Conservation (phyloP, 495 filamentous ascomycete species). For the Aspergillus sclerotiicarbonarius region DNA sequence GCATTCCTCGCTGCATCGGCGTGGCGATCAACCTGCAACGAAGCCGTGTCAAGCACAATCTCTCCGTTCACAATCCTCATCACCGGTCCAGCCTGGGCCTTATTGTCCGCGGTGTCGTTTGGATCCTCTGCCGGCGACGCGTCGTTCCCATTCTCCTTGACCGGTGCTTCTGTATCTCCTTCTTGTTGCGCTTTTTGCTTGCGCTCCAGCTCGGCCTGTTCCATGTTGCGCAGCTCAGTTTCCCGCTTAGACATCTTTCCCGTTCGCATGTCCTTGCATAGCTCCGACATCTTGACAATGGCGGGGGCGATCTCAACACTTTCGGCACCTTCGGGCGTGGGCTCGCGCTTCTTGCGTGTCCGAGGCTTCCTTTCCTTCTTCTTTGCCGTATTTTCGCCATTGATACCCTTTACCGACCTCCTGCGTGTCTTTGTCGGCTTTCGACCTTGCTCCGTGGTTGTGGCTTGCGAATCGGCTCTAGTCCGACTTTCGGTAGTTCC, state of each 20-base stretch:
- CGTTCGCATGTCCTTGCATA: slow-evolving; percentile 71
- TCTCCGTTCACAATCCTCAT: slow-evolving; percentile 79
- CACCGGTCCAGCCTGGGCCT: slow-evolving; percentile 44
- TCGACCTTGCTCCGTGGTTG: slow-evolving; percentile 4
- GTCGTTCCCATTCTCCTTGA: slow-evolving; percentile 31
- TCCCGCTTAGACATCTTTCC: slow-evolving; percentile 80
- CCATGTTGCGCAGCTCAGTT: slow-evolving; percentile 52
- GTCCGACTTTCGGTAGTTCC: slow-evolving; percentile 20
- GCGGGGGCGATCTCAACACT: slow-evolving; percentile 63
- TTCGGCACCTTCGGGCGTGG: slow-evolving; percentile 79
- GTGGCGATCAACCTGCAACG: slow-evolving; percentile 76
- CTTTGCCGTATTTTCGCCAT: slow-evolving; percentile 20
- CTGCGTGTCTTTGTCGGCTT: slow-evolving; percentile 27
- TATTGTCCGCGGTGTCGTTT: slow-evolving; percentile 22
- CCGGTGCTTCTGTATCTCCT: slow-evolving; percentile 25
- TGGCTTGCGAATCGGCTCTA: slow-evolving; percentile 14
- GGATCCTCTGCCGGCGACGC: slow-evolving; percentile 15
- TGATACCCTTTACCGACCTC: slow-evolving; percentile 25
- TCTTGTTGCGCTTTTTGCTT: slow-evolving; percentile 46
- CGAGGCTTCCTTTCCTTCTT: slow-evolving; percentile 33
- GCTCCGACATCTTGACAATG: slow-evolving; percentile 75
- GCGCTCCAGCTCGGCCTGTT: slow-evolving; percentile 48
- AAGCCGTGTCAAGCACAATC: slow-evolving; percentile 76
- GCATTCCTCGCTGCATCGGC: slow-evolving; percentile 59
- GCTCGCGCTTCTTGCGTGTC: slow-evolving; percentile 45